A percentile compares a stretch with the other conserved stretches of the same genome.
phyloP scores from a whole-genome alignment of 257 asterid species.

The Nemophila menziesii region DNA sequence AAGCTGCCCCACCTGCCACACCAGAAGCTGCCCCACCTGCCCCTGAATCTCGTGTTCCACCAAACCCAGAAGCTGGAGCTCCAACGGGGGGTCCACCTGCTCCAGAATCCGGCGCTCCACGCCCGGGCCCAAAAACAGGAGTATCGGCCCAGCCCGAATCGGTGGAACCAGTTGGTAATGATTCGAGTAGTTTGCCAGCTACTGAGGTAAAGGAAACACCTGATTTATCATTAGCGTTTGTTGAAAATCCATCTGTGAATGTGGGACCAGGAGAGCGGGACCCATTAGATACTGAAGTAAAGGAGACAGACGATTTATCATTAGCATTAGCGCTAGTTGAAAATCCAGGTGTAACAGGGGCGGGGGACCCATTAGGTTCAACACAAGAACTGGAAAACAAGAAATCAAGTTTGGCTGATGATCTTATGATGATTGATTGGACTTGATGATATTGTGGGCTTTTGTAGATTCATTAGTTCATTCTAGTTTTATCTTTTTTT shows the following conservation, averaged over 20 bases:
- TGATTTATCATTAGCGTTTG: slow-evolving; percentile 19
- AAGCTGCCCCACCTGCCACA: slow-evolving; percentile 20
- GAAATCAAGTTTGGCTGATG: no score
- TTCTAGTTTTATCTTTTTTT: no score
- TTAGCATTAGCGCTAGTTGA: no score
- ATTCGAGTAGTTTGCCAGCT: slow-evolving; percentile 9
- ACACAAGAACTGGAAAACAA: no score
- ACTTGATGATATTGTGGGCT: no score
- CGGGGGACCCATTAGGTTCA: no score
- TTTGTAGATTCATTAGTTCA: no score
- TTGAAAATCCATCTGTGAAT: slow-evolving; percentile 18
- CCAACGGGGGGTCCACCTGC: slow-evolving; percentile 17
- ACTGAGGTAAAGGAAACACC: slow-evolving; percentile 21
- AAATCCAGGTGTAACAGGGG: no score
- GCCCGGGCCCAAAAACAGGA: no score
- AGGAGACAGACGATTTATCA: no score
- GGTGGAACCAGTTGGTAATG: slow-evolving; percentile 9
- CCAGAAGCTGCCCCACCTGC: slow-evolving; percentile 22
- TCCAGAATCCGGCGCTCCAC: slow-evolving; percentile 24
- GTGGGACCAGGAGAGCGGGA: slow-evolving; percentile 25
- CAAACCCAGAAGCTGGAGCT: slow-evolving; percentile 14
- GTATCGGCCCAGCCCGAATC: slow-evolving; percentile 8
- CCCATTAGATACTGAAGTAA: slow-evolving; percentile 26
- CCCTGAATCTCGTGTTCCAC: slow-evolving; percentile 22
- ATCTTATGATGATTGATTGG: no score